A percentile compares a stretch with the other conserved stretches of the same genome.
Conservation (phyloP, 2,329 filamentous ascomycete genomes). For the Beauveria brongniartii region DNA sequence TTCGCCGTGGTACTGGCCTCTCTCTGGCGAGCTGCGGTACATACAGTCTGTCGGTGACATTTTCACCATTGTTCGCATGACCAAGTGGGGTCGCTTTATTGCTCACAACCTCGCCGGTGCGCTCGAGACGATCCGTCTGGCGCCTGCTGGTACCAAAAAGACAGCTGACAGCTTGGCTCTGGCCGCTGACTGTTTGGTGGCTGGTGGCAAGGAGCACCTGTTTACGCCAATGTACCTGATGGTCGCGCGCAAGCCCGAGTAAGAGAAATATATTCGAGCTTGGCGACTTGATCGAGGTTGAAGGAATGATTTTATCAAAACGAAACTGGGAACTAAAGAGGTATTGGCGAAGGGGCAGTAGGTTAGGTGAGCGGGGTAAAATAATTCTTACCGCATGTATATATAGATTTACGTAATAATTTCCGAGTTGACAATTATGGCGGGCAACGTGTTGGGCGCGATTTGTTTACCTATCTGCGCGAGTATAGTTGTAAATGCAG, state of each 20-base stretch:
- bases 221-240: slow-evolving; percentile 97
- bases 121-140: slow-evolving; percentile 62
- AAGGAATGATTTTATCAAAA: neutral
- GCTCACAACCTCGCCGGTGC: slow-evolving; percentile 65
- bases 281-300: neutral
- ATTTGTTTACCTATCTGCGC: too few species aligned
- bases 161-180: slow-evolving; percentile 73
- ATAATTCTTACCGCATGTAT: slow-evolving; percentile 8
- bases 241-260: slow-evolving; percentile 71
- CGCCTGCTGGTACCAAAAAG: slow-evolving; percentile 75
- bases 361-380: neutral
- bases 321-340: neutral
- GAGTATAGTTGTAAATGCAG: neutral
- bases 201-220: slow-evolving; percentile 72
- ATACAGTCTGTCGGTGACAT: slow-evolving; percentile 66
- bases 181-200: slow-evolving; percentile 73
- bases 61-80: slow-evolving; percentile 76
- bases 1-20: slow-evolving; percentile 84
- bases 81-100: slow-evolving; percentile 61
- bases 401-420: slow-evolving; percentile 11
- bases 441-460: neutral
- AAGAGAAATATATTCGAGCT: neutral
- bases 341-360: neutral
- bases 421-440: neutral
- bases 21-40: slow-evolving; percentile 72